These are phyloP conservation scores for Neurospora sp. DNA, from an alignment of 495 filamentous ascomycete species.

Conservation along the genomic window DNA sequence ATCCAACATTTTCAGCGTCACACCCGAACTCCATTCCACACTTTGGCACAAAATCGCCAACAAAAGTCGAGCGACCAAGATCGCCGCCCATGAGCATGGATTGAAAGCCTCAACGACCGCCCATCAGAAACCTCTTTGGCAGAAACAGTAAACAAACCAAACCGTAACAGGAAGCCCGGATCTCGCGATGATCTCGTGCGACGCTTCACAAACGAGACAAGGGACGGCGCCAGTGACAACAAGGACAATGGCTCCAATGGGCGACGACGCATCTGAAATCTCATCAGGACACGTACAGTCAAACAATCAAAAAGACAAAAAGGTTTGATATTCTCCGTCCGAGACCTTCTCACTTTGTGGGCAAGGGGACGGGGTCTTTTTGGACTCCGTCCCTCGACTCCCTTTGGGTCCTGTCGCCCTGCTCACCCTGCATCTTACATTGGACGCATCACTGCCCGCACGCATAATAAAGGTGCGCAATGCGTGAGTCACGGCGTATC, in stretches of 20 bases:
- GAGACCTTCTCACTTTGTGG: neutral
- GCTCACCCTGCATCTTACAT: neutral
- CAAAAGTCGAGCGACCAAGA: neutral
- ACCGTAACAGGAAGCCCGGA: neutral
- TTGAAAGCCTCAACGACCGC: neutral
- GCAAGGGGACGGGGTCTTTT: neutral
- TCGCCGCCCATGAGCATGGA: neutral
- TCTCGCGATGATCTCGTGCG: neutral
- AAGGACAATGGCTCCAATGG: neutral
- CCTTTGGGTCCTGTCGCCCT: neutral
- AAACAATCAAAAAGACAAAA: neutral
- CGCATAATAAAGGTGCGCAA: neutral
- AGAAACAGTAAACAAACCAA: neutral
- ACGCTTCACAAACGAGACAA: neutral
- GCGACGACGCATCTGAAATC: neutral
- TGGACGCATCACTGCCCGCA: neutral
- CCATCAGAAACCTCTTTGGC: neutral
- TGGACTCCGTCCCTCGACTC: neutral
- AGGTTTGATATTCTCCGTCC: neutral
- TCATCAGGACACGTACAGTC: neutral
- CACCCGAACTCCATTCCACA: neutral
- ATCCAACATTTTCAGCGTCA: neutral
- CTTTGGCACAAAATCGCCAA: neutral
- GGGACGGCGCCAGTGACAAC: neutral
- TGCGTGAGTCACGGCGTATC: neutral